These are phyloP conservation scores for Daldinia concentrica DNA, from an alignment of 495 filamentous ascomycete species.

Conservation along the genomic window DNA sequence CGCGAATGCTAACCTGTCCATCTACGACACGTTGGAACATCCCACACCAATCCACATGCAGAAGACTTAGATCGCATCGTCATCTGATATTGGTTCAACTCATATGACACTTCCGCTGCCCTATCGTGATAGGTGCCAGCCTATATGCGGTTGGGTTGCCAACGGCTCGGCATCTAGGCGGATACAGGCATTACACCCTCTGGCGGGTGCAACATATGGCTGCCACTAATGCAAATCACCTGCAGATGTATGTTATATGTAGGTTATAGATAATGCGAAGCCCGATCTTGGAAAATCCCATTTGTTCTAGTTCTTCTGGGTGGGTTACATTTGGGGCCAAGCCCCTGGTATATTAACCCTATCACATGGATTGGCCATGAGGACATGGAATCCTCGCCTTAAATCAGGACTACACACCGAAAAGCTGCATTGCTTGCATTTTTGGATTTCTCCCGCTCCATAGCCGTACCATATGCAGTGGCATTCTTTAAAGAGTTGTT, in stretches of 20 bases:
- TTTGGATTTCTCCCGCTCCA: not conserved
- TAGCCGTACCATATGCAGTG: slow-evolving; percentile 4
- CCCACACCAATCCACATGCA: slow-evolving; percentile 34
- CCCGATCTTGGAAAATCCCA: slow-evolving; percentile 28
- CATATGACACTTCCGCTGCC: slow-evolving; percentile 31
- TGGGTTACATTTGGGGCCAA: slow-evolving; percentile 33
- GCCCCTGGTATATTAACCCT: slow-evolving; percentile 29
- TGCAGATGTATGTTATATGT: slow-evolving; percentile 10
- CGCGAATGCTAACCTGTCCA: slow-evolving; percentile 30
- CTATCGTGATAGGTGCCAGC: slow-evolving; percentile 41
- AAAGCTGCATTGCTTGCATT: slow-evolving; percentile 30
- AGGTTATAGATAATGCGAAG: slow-evolving; percentile 30
- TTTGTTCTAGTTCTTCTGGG: slow-evolving; percentile 29
- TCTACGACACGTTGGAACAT: slow-evolving; percentile 34
- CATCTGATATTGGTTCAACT: slow-evolving; percentile 40
- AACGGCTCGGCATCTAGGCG: slow-evolving; percentile 40
- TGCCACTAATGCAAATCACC: slow-evolving; percentile 39
- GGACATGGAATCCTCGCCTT: slow-evolving; percentile 6
- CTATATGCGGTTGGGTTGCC: slow-evolving; percentile 27
- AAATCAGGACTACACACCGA: slow-evolving; percentile 34
- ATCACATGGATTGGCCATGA: slow-evolving; percentile 33
- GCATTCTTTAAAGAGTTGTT: not conserved
- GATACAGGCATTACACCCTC: slow-evolving; percentile 35
- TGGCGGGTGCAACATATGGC: slow-evolving; percentile 31
- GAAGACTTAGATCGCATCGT: slow-evolving; percentile 36